Percentiles rank a stretch among this genome's conserved stretches.
Conservation (phyloP, 306 rosid species). For the Cicer chorassanicum region DNA sequence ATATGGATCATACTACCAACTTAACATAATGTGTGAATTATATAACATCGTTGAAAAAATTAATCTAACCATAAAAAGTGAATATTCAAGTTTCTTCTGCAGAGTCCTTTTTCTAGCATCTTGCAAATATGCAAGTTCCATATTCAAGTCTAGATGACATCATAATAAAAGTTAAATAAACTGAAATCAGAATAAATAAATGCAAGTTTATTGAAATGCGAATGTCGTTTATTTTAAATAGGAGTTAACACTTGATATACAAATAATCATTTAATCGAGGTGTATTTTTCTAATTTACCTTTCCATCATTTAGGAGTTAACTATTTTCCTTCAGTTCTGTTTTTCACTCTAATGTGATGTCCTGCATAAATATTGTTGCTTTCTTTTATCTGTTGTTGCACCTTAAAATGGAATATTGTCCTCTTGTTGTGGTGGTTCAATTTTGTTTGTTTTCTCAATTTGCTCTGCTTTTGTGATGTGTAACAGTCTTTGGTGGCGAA, state of each 20-base stretch:
- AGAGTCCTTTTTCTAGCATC: slow-evolving; percentile 17
- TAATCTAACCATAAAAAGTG: not conserved
- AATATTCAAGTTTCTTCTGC: slow-evolving; percentile 11
- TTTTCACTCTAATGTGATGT: no score
- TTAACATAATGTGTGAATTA: slow-evolving; percentile 34
- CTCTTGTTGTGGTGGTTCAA: no score
- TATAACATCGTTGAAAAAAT: not conserved
- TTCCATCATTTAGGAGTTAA: slow-evolving; percentile 66
- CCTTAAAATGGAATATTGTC: no score
- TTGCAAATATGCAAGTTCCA: no score
- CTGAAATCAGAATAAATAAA: not conserved
- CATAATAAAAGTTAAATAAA: slow-evolving; percentile 30
- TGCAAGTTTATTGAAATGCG: not conserved
- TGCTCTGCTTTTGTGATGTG: not conserved
- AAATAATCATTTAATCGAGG: slow-evolving; percentile 15
- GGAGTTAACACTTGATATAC: slow-evolving; percentile 6
- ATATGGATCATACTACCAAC: slow-evolving; percentile 36
- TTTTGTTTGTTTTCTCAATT: no score
- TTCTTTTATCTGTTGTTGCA: no score
- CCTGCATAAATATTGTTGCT: no score
- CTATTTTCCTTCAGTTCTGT: slow-evolving; percentile 70
- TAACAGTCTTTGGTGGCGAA: slow-evolving; percentile 59
- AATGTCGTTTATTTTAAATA: not conserved
- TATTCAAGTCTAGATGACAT: not conserved
- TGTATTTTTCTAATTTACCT: slow-evolving; percentile 56